Base-by-base conservation (phyloP, 495 filamentous ascomycete genomes). In the Ascodesmis nigricans region DNA sequence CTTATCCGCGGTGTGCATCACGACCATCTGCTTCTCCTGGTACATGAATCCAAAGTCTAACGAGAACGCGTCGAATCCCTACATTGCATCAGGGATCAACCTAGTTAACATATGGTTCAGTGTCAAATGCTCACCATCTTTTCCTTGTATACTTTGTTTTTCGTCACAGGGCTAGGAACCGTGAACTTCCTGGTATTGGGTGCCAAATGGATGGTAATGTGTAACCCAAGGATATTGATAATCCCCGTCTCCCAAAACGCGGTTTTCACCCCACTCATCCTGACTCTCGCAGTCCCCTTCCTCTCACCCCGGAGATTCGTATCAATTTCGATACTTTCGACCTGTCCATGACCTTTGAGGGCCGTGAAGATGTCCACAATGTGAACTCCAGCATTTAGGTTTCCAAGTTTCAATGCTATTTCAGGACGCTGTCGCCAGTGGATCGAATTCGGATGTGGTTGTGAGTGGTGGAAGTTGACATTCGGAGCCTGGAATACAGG, bases 21-120 rank as follows among this genome's bases (percentile, higher is more conserved):
- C 46, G 55, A 65, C 64, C 54, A 77, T 62, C 4, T 52, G 47
- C 0, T 47, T 47, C 3, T 51, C 47, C 3, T 56, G 39, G 17
- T 57, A 38, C 43, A 68, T 58, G 14, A 75, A 39, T 1, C 72
- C 72, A 36, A 76, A 70, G 18, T 61, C 52, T 6, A 72, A 32
- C 2, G 41, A 37, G 1, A 32, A 10, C 4, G 57, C 53, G 4
- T 31, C 22, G 9, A 69, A 36, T 1, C 16, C 51, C 40, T 47
- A 54, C 6, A 25, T 6, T 6, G 6, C 11, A 25, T 25, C 11
- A 25, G 23, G n/a, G n/a, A n/a, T n/a, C 11, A 25, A 25, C 23
- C 11, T 6, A 6, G 23, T 6, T 6, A 25, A 6, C 11, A 25
- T 25, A 6, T 25, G 23, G 6, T 6, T 11, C 6, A 6, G 11